Evolutionary conservation across 441 rosid species (phyloP).

Genomic region (Gossypium laxum): DNA sequence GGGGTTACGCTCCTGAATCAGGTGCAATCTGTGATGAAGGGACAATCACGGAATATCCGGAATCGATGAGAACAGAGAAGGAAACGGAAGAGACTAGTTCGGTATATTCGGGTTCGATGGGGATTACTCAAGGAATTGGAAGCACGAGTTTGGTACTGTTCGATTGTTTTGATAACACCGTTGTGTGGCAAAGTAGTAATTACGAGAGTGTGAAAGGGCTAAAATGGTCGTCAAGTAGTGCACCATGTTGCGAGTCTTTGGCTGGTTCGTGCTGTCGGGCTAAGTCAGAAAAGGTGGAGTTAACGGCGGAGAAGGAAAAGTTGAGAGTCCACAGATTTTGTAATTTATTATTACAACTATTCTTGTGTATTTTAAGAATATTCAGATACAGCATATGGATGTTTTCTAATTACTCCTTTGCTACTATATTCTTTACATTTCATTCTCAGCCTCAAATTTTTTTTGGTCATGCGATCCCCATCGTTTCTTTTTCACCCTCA

Average conservation of each 20-base stretch:
- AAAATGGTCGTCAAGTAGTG: not conserved
- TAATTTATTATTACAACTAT: constrained; percentile 16
- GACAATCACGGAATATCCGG: constrained; percentile 23
- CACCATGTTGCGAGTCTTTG: not conserved
- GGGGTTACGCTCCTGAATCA: constrained; percentile 20
- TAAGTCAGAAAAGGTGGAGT: constrained; percentile 5
- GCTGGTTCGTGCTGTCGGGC: constrained; percentile 8
- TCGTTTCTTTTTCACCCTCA: not conserved
- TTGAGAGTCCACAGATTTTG: constrained; percentile 8
- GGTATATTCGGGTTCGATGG: constrained; percentile 7
- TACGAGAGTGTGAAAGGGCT: not conserved
- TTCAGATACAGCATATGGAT: constrained; percentile 13
- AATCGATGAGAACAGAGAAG: constrained; percentile 13
- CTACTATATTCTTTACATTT: not conserved
- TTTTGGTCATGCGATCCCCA: not conserved
- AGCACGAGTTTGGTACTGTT: not conserved
- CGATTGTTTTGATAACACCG: not conserved
- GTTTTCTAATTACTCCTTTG: not conserved
- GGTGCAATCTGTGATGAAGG: constrained; percentile 4
- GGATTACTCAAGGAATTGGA: no score
- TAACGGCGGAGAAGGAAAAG: constrained; percentile 18
- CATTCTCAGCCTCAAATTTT: not conserved
- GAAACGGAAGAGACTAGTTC: constrained; percentile 15
- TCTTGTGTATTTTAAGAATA: constrained; percentile 9
- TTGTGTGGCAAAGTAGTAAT: constrained; percentile 16